Evolutionary conservation across 2,329 filamentous ascomycete species (phyloP).

Genomic region (Microdochium bolleyi): DNA sequence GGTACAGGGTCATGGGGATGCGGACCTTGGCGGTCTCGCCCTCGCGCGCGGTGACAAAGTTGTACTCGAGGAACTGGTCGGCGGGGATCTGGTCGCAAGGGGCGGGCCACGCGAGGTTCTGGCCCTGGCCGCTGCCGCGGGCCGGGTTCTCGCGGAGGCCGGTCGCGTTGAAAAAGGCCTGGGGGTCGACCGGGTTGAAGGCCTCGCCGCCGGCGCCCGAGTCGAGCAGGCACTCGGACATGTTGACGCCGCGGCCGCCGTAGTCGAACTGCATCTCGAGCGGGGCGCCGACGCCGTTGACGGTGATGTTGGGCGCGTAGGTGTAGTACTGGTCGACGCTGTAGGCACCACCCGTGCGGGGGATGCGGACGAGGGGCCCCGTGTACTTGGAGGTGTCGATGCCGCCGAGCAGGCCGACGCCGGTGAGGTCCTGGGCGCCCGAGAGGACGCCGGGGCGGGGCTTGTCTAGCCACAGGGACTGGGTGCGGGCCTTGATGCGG

Average conservation of each 20-base stretch:
- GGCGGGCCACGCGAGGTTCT: slow-evolving; percentile 15
- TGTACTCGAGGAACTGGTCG: slow-evolving; percentile 14
- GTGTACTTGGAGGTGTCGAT: slow-evolving; percentile 22
- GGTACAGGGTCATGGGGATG: slow-evolving; percentile 22
- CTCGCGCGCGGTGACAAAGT: slow-evolving; percentile 12
- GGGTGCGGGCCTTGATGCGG: slow-evolving; percentile 16
- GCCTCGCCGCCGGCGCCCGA: slow-evolving; percentile 18
- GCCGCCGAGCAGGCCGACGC: slow-evolving; percentile 22
- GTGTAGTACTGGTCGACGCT: slow-evolving; percentile 11
- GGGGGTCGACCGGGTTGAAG: slow-evolving; percentile 9
- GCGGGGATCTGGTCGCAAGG: slow-evolving; percentile 18
- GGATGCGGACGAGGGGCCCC: slow-evolving; percentile 20
- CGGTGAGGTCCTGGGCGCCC: slow-evolving; percentile 11
- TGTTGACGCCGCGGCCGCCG: slow-evolving; percentile 5
- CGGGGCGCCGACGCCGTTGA: slow-evolving; percentile 8
- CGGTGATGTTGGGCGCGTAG: slow-evolving; percentile 11
- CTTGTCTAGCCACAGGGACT: slow-evolving; percentile 25
- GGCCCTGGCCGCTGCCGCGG: slow-evolving; percentile 2
- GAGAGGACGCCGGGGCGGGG: slow-evolving; percentile 10
- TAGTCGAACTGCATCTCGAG: background rate
- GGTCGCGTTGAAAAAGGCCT: slow-evolving; percentile 10
- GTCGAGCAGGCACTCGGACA: slow-evolving; percentile 18
- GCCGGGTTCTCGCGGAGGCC: slow-evolving; percentile 7
- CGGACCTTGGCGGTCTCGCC: slow-evolving; percentile 15
- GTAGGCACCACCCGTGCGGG: slow-evolving; percentile 1